Percentiles rank a stretch among this genome's conserved stretches.
Evolutionary conservation across 1,284 basidiomycete genomes (phyloP).

Genomic region (Porodaedalea pini): DNA sequence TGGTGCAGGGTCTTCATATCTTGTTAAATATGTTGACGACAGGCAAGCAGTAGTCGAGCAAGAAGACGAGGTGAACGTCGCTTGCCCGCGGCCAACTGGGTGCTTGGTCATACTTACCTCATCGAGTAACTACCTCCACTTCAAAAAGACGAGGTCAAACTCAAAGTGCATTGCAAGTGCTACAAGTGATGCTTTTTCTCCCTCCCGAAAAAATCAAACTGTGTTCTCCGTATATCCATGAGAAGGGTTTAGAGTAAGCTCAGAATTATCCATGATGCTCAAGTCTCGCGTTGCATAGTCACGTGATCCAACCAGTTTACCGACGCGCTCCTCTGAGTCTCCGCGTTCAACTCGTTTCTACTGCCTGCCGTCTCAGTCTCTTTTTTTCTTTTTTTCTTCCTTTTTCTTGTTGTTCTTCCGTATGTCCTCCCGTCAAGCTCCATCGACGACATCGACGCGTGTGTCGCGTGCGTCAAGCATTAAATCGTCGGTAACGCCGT

Average conservation of each 20-base stretch:
- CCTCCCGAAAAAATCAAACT: no score
- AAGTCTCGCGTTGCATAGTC: neutral
- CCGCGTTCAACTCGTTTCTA: neutral
- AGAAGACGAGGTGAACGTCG: no score
- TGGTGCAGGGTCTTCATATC: no score
- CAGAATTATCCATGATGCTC: neutral
- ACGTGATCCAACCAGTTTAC: neutral
- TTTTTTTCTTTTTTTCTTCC: neutral
- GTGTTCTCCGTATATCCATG: neutral
- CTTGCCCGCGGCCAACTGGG: no score
- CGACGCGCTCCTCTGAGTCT: neutral
- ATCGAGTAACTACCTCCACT: no score
- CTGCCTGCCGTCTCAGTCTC: neutral
- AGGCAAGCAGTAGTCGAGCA: no score
- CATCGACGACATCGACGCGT: slow-evolving; percentile 15
- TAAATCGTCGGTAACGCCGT: neutral
- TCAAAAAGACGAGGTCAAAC: no score
- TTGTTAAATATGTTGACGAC: no score
- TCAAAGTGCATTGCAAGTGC: no score
- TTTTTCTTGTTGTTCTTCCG: neutral
- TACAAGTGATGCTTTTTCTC: no score
- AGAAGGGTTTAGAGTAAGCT: neutral
- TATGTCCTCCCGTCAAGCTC: slow-evolving; percentile 9
- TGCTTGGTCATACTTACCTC: no score
- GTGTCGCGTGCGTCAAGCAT: slow-evolving; percentile 6